phyloP scores from a whole-genome alignment of 129 eudicot species.

The Sambucus nigra region DNA sequence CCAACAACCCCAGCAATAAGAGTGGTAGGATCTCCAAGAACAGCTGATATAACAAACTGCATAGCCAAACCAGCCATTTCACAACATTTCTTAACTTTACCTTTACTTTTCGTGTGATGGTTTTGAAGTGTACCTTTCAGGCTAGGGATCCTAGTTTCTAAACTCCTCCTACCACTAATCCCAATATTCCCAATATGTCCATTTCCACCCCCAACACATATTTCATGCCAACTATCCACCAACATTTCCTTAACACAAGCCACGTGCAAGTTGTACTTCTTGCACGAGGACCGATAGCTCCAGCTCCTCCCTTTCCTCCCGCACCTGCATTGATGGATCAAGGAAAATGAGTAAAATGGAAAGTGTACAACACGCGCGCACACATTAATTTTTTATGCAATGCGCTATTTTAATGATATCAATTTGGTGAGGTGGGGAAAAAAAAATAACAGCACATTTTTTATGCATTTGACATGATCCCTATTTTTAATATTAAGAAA shows the following conservation, averaged over 20 bases:
- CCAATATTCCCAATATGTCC: no score
- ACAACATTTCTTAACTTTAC: constrained; percentile 68
- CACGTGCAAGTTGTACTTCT: constrained; percentile 75
- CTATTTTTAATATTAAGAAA: no score
- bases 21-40: constrained; percentile 85
- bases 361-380: no score
- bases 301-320: constrained; percentile 76
- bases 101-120: constrained; percentile 38
- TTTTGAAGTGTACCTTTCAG: constrained; percentile 51
- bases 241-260: constrained; percentile 90
- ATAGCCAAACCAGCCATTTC: constrained; percentile 69
- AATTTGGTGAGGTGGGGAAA: no score
- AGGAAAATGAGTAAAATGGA: no score
- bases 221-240: constrained; percentile 63
- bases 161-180: constrained; percentile 18
- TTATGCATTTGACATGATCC: no score
- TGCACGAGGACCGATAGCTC: constrained; percentile 76
- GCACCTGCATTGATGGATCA: no score
- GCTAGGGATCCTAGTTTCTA: constrained; percentile 46
- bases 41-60: constrained; percentile 77
- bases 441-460: no score
- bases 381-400: no score
- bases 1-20: constrained; percentile 79
- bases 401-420: no score
- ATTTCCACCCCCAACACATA: constrained; percentile 36